These are phyloP conservation scores for Mycena pura DNA, from an alignment of 768 basidiomycete genomes.

Conservation along the genomic window DNA sequence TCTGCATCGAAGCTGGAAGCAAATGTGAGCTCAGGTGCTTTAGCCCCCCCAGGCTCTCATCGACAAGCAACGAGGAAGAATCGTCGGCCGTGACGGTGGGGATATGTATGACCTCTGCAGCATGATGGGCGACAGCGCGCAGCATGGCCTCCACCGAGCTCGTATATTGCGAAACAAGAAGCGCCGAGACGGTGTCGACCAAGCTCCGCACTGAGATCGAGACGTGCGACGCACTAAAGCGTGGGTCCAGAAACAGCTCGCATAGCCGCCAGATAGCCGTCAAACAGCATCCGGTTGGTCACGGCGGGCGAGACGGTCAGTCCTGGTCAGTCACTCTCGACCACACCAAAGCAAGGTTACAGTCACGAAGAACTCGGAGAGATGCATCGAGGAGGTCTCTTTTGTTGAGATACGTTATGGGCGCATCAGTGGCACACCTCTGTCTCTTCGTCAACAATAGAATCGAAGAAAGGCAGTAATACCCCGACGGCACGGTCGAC, in stretches of 20 bases:
- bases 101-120: slow-evolving; percentile 2
- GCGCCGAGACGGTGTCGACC: neutral
- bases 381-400: neutral
- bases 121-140: slow-evolving; percentile 4
- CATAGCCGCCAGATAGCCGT: slow-evolving; percentile 10
- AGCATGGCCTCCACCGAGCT: slow-evolving; percentile 4
- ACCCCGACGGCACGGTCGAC: slow-evolving; percentile 6
- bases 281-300: slow-evolving; percentile 17
- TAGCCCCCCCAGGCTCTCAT: neutral
- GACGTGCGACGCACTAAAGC: neutral
- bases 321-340: neutral
- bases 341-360: neutral
- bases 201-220: slow-evolving; percentile 3
- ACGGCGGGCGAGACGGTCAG: neutral
- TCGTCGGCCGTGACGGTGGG: neutral
- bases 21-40: neutral
- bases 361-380: slow-evolving; percentile 5
- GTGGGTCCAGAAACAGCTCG: slow-evolving; percentile 4
- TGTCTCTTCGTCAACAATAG: neutral
- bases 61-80: neutral
- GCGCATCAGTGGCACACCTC: slow-evolving; percentile 1
- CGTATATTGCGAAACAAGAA: slow-evolving; percentile 10
- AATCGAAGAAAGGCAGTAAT: slow-evolving; percentile 1
- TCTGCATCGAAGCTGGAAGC: neutral
- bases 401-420: slow-evolving; percentile 8